These are phyloP conservation scores for Mollisia scopiformis DNA, from an alignment of 2,329 filamentous ascomycete genomes.

Conservation along the genomic window DNA sequence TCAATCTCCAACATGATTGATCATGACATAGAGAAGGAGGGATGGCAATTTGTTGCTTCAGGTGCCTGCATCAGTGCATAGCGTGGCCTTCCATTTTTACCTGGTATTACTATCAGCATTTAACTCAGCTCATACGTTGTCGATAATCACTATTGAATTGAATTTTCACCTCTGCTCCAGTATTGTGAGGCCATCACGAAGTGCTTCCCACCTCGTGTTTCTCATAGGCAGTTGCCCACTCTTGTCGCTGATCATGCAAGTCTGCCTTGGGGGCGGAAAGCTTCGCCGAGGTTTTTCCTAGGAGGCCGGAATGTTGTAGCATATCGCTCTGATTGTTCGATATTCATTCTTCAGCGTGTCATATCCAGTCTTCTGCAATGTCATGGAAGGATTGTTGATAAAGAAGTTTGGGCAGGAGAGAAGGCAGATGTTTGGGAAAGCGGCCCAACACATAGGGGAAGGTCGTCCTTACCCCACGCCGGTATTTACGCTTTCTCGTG, in stretches of 20 bases:
- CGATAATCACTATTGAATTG: slow-evolving; percentile 1
- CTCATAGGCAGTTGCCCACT: neutral
- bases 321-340: no score
- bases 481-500: no score
- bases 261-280: neutral
- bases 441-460: no score
- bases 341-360: no score
- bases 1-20: neutral
- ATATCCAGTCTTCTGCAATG: neutral
- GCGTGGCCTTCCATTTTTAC: neutral
- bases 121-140: slow-evolving; percentile 3
- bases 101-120: slow-evolving; percentile 4
- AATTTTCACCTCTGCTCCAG: neutral
- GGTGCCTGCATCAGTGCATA: neutral
- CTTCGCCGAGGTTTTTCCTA: neutral
- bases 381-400: neutral
- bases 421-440: neutral
- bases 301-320: no score
- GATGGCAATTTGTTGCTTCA: neutral
- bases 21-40: neutral
- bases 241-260: neutral
- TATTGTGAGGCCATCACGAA: neutral
- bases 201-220: neutral
- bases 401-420: neutral
- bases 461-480: no score